Percentiles rank a stretch among this genome's conserved stretches.
phyloP scores from a whole-genome alignment of 257 asterid species.

The Osmanthus fragrans region DNA sequence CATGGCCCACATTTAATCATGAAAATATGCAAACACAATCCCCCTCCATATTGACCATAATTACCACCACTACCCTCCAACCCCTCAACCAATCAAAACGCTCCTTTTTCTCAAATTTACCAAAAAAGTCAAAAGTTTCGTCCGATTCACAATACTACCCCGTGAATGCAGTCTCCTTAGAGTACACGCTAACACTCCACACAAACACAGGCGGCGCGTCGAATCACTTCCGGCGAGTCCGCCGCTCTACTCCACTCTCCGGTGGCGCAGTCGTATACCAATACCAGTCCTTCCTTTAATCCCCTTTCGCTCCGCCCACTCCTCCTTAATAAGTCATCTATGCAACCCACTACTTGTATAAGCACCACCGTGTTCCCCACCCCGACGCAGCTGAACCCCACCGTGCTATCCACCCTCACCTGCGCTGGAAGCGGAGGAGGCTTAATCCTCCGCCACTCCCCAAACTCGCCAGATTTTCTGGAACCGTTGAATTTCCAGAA shows the following conservation, averaged over 20 bases:
- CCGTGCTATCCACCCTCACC: constrained; percentile 75
- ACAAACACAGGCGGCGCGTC: constrained; percentile 93
- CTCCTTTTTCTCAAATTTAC: neutral
- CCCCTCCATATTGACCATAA: neutral
- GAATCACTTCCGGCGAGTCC: constrained; percentile 72
- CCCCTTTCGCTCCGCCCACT: constrained; percentile 73
- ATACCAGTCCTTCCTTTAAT: constrained; percentile 62
- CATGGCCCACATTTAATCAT: constrained; percentile 6
- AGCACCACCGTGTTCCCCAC: constrained; percentile 64
- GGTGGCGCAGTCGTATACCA: constrained; percentile 56
- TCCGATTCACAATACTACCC: neutral
- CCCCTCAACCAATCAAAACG: neutral
- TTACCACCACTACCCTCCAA: neutral
- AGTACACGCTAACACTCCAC: constrained; percentile 52
- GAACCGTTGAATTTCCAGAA: constrained; percentile 72
- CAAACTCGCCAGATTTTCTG: constrained; percentile 43
- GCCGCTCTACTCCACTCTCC: constrained; percentile 76
- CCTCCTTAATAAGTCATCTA: constrained; percentile 69
- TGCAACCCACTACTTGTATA: constrained; percentile 78
- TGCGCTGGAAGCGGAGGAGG: constrained; percentile 86
- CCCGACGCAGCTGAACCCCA: constrained; percentile 77
- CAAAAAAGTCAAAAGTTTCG: neutral
- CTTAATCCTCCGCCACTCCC: constrained; percentile 73
- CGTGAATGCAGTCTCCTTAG: constrained; percentile 1
- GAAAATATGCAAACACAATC: neutral